Evolutionary conservation across 495 filamentous ascomycete species (phyloP), one percentile per base, ranked within the genome.

Genomic region (Talaromyces wortmannii): DNA sequence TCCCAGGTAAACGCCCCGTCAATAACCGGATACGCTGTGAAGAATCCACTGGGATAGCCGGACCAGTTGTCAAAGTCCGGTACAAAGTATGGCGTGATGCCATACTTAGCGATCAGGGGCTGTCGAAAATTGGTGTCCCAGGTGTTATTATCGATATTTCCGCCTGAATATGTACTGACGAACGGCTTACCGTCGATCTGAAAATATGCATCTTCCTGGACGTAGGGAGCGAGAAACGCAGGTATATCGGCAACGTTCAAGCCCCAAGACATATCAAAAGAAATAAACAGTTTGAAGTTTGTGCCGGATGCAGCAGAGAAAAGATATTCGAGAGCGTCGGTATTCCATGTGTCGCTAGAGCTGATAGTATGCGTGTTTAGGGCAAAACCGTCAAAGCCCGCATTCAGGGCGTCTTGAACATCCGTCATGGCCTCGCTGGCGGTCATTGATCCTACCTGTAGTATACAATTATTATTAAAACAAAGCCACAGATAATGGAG

Each of bases 1-100:
- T 71, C 68, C 67, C 68, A 71, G 48, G 65, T 68, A 45, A 70
- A 71, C 15, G 60, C 40, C 12, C 67, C 68, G 56, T 68, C 65
- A 0, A 67, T 55, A n/a, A 67, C 50, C 2, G 50, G 10, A n/a
- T 40, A 52, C 3, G 15, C 15, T 40, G 36, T 32, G 23, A 52
- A 43, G 15, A 52, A 52, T 3, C 55, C 59, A 15, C 45, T 18
- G 17, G 61, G 61, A 53, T 64, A 69, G 7, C 57, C 56, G 46
- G n/a, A 10, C 29, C 59, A 62, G 17, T 57, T 58, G 40, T 62
- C 63, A 17, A 57, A 60, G 49, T 63, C 52, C 10, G 63, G 62
- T 10, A 63, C 45, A 31, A 63, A 64, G 31, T 61, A 63, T 46
- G 59, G 50, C 2, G 12, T 53, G 45, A 57, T 54, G 7, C 57